Percentiles rank a stretch among this genome's conserved stretches.
These are phyloP conservation scores for Microsporum audouinii DNA, from an alignment of 2,329 filamentous ascomycete species.

Conservation along the genomic window DNA sequence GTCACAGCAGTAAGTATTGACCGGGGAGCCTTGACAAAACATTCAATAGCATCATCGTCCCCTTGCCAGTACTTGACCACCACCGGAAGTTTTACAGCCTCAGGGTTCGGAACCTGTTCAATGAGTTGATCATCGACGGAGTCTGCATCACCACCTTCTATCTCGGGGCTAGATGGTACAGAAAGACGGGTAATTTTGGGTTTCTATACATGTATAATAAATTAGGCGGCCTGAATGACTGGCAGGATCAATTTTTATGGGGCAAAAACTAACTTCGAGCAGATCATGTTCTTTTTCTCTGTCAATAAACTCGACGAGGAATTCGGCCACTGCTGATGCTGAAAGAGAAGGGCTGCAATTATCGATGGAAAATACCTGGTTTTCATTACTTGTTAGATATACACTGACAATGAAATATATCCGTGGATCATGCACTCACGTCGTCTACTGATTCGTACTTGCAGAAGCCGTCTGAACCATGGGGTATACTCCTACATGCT, in stretches of 20 bases:
- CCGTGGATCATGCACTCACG: constrained; percentile 14
- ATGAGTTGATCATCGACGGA: constrained; percentile 8
- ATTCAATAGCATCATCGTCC: constrained; percentile 16
- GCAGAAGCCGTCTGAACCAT: constrained; percentile 8
- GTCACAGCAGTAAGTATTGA: constrained; percentile 18
- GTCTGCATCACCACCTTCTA: constrained; percentile 15
- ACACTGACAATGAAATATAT: background rate
- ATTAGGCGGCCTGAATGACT: background rate
- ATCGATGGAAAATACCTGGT: constrained; percentile 21
- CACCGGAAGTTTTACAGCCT: background rate
- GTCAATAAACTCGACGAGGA: constrained; percentile 20
- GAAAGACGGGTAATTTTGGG: constrained; percentile 22
- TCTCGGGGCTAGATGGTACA: constrained; percentile 12
- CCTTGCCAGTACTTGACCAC: constrained; percentile 19
- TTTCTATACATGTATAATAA: constrained; percentile 13
- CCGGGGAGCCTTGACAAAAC: constrained; percentile 16
- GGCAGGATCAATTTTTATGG: background rate
- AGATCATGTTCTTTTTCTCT: constrained; percentile 23
- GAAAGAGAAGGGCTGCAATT: constrained; percentile 13
- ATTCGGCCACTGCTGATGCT: constrained; percentile 9
- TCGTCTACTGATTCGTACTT: constrained; percentile 19
- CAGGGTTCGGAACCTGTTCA: background rate
- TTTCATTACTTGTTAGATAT: background rate
- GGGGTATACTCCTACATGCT: background rate
- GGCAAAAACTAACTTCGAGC: constrained; percentile 21